Base-by-base conservation (phyloP, 345 rosid genomes). In the Eucalyptus viminalis region DNA sequence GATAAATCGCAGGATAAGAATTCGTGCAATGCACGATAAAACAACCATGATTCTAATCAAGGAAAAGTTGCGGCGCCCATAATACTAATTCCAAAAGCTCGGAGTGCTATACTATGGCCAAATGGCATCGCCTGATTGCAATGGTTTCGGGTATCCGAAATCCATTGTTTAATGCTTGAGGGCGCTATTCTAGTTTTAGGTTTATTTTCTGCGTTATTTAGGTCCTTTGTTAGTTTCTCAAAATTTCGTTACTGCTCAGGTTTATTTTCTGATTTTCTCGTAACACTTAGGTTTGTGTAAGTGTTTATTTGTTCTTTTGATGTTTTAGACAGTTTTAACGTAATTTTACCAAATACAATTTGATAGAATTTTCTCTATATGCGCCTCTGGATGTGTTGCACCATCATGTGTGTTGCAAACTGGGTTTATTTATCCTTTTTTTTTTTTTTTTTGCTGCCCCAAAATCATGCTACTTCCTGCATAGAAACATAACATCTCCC, bases 151-250 rank as follows among this genome's bases (percentile, higher is more conserved):
- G 9, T 67, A 16, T 31, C n/a, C 11, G 1, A 67, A 67, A 67
- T 67, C 22, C 21, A 8, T 31, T 67, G 21, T 67, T 65, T 67
- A 8, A 31, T 67, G 22, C 19, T 67, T 31, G 40, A 67, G 40
- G 80, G 22, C 80, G 19, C 80, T 67, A 31, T 15, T 8, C 40
- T 67, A 31, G 34, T 15, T 67, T 8, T 67, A 67, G 80, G 80
- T 31, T 0, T 67, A 4, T 7, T 67, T 67, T 67, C 21, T 62
- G 29, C 0, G 72, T 62, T 29, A 29, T 62, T 13, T 0, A 62
- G 69, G 0, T 31, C 80, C 37, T 67, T n/a, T 8, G 21, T 15
- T 67, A n/a, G 80, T 67, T 31, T n/a, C 17, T 67, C 80, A n/a
- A 67, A 14, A 31, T 67, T 67, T 31, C 22, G 31, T 67, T n/a